These are phyloP conservation scores for Curvularia eragrostidis DNA, from an alignment of 2,329 filamentous ascomycete genomes.

Conservation along the genomic window DNA sequence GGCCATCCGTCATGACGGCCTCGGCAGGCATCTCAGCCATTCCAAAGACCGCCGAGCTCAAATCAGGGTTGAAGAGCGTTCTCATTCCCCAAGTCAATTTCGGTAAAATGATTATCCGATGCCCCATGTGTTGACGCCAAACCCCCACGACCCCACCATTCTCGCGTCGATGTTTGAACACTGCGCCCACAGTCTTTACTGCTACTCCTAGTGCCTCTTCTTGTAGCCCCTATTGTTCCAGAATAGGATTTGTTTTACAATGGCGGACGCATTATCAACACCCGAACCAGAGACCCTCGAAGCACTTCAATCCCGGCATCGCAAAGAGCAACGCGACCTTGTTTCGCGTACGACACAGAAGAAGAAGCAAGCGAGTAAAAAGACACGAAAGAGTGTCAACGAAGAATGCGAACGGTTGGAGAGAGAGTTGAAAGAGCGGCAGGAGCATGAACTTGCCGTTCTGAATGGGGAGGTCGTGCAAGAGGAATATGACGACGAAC, in stretches of 20 bases:
- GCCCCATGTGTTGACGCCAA: conserved; percentile 7
- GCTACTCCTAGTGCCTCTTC: neutral
- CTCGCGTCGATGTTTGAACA: conserved; percentile 4
- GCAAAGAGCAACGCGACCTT: conserved; percentile 87
- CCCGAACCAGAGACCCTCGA: conserved; percentile 63
- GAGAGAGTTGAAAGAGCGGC: conserved; percentile 61
- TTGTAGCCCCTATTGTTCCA: too few relatives aligned
- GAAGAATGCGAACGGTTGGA: conserved; percentile 68
- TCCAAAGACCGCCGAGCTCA: neutral
- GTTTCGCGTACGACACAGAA: conserved; percentile 87
- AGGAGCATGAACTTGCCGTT: conserved; percentile 59
- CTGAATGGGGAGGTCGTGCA: conserved; percentile 41
- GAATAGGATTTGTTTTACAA: neutral
- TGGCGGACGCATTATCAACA: conserved; percentile 16
- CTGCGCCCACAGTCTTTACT: conserved; percentile 15
- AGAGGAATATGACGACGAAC: conserved; percentile 11
- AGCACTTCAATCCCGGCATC: conserved; percentile 77
- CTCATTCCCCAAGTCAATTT: neutral
- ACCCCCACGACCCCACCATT: conserved; percentile 18
- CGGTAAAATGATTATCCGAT: conserved; percentile 15
- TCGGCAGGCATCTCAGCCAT: neutral
- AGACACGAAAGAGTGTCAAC: conserved; percentile 66
- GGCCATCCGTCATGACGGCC: neutral
- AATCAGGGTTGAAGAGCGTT: neutral
- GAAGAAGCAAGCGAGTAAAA: conserved; percentile 95